phyloP scores from a whole-genome alignment of 345 rosid species.

The Theobroma cacao region DNA sequence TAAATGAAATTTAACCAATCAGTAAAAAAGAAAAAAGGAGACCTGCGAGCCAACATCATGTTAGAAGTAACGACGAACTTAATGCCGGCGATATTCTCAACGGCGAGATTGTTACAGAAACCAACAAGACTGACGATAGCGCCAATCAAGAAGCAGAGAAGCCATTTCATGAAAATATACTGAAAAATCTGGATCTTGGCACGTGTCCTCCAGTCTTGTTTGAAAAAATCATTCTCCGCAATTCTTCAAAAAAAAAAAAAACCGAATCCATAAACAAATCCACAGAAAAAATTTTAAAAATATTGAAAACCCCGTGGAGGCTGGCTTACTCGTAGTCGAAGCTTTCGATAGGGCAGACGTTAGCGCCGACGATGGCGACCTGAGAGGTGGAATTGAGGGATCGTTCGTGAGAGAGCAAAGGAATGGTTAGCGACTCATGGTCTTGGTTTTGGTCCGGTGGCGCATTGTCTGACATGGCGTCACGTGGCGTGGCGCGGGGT shows the following conservation, averaged over 20 bases:
- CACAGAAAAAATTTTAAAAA: background rate
- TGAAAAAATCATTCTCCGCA: slow-evolving; percentile 83
- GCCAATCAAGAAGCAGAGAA: slow-evolving; percentile 65
- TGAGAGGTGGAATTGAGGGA: slow-evolving; percentile 79
- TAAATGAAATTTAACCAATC: background rate
- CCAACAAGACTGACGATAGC: slow-evolving; percentile 72
- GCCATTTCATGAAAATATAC: slow-evolving; percentile 82
- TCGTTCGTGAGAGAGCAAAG: slow-evolving; percentile 48
- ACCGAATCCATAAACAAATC: background rate
- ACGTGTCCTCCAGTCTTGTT: slow-evolving; percentile 86
- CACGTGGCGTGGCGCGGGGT: background rate
- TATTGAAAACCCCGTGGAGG: background rate
- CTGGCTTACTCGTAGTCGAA: slow-evolving; percentile 79
- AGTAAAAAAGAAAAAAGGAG: background rate
- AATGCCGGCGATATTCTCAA: slow-evolving; percentile 80
- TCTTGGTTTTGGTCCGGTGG: slow-evolving; percentile 18
- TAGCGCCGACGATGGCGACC: slow-evolving; percentile 86
- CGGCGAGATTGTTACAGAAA: slow-evolving; percentile 78
- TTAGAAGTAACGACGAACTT: slow-evolving; percentile 89
- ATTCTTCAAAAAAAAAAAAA: slow-evolving; percentile 38
- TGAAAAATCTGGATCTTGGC: slow-evolving; percentile 63
- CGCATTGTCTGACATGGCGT: background rate
- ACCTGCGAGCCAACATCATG: slow-evolving; percentile 76
- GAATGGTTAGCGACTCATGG: slow-evolving; percentile 44
- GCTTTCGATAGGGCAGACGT: slow-evolving; percentile 82